Base-by-base conservation (phyloP, 768 basidiomycete species). In the Chalciporus pseudorubinellus region DNA sequence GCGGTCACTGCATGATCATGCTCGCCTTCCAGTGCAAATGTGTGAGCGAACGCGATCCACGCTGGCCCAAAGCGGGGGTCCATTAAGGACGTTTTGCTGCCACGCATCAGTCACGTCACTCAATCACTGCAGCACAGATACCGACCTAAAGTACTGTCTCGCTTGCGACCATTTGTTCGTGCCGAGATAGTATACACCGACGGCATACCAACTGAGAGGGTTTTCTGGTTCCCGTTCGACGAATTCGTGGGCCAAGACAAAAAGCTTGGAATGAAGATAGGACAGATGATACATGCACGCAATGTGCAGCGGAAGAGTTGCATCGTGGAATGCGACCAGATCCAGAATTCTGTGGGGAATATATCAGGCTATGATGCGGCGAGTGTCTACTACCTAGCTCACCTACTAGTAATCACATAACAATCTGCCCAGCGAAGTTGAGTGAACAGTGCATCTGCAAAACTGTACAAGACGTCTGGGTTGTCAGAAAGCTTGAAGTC, bases 1-100 rank as follows among this genome's bases (percentile, higher is more conserved):
- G 97, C 95, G 0, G 93, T 98, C 40, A 98, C 92, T 3, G 97
- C 95, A 62, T 98, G 95, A 60, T 98, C 95, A 72, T 98, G 97
- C 67, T 99, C 97, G 14, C 95, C 95, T 68, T 99, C 97, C 58
- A 91, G 75, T 2, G 95, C 92, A 72, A 97, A 99, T 0, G 94
- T 94, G 69, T 99, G 97, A 10, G 90, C 97, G 66, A 98, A 99
- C 3, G 94, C 92, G 45, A 98, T 83, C 97, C 97, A 99, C 0
- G 95, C 92, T 10, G 97, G 94, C 0, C 85, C 92, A 68, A 97
- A 97, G 4, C 95, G 82, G 18, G 95, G 91, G 65, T 99, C 95
- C 86, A 98, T 93, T 13, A 99, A 71, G 3, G 92, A 93, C 0
- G 95, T 92, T 80, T 99, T 99, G 63, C 95, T 95, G 53, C 16